Base-by-base conservation (phyloP, 768 basidiomycete genomes). In the Mycena albidolilacea region DNA sequence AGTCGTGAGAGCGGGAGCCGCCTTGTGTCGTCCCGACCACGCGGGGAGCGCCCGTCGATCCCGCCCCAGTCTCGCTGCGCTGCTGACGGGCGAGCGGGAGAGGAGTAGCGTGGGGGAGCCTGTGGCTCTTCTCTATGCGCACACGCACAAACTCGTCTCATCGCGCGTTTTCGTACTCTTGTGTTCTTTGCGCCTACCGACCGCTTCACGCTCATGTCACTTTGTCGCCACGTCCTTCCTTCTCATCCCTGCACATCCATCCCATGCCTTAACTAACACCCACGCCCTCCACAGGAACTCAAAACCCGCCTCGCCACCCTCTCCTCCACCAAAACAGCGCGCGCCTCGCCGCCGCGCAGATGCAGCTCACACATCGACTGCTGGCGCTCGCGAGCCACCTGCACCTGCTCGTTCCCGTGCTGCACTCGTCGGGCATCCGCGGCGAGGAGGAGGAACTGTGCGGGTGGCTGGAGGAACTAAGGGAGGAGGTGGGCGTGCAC, bases 391-490 rank as follows among this genome's bases (percentile, higher is more conserved):
- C 93, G 30, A 91, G 94, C 75, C 94, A 95, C 77, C 80, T 95
- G 50, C 93, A 95, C 79, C 85, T 96, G 54, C 86, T 97, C 54
- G 92, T 95, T 23, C 95, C 95, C 15, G 86, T 90, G 3, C 85
- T 96, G 38, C 89, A 95, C 21, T 91, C 91, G 9, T 91, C 91
- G 1, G 88, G 93, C 6, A 91, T 97, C 60, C 86, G 92, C 14
- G 91, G 90, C 3, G 95, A 95, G 76, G 95, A 97, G 80, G 95
- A 97, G 79, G 87, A 86, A 58, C 82, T 97, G 66, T 87, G 94
- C 21, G 88, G 88, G 2, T 86, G 84, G 73, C 83, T 96, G 37
- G 95, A 96, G 79, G 90, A 91, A 73, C 87, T 95, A 62, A 90
- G 92, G 77, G 91, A 91, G 66, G 94, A 95, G 79, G 79, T 95